Evolutionary conservation across 106 monocot species (phyloP).

Genomic region (Dendrobium officinale): DNA sequence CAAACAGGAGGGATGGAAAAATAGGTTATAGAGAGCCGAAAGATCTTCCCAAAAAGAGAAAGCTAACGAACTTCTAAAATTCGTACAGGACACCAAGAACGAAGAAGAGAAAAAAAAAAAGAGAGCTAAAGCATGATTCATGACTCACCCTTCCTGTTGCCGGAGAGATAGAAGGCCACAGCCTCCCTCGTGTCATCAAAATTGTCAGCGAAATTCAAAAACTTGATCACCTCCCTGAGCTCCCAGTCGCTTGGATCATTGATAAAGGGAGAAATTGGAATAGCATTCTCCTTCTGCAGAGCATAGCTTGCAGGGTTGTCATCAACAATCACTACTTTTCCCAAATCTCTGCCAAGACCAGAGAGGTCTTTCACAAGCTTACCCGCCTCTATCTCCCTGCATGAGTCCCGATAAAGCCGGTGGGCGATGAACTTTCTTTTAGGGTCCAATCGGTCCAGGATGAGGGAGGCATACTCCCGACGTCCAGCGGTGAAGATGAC

Average conservation of each 20-base stretch:
- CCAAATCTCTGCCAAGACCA: conserved; percentile 42
- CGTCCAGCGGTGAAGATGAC: conserved; percentile 89
- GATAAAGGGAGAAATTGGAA: conserved; percentile 53
- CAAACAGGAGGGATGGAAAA: background rate
- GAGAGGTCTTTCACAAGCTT: conserved; percentile 68
- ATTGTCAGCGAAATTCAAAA: conserved; percentile 33
- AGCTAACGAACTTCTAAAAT: background rate
- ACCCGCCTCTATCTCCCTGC: conserved; percentile 54
- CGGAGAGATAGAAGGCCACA: background rate
- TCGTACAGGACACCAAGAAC: background rate
- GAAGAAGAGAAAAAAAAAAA: background rate
- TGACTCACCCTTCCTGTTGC: background rate
- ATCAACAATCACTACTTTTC: conserved; percentile 57
- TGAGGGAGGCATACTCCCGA: conserved; percentile 74
- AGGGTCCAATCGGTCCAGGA: conserved; percentile 75
- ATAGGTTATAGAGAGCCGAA: background rate
- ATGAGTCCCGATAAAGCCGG: conserved; percentile 74
- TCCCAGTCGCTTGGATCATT: conserved; percentile 52
- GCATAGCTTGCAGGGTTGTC: conserved; percentile 74
- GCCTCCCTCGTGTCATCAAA: conserved; percentile 71
- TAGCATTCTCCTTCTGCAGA: conserved; percentile 69
- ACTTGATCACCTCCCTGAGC: conserved; percentile 43
- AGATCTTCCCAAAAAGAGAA: background rate
- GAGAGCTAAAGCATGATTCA: background rate
- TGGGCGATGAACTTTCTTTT: conserved; percentile 40